Conservation (phyloP, 805 yeast species). For the Teunomyces gatunensis region DNA sequence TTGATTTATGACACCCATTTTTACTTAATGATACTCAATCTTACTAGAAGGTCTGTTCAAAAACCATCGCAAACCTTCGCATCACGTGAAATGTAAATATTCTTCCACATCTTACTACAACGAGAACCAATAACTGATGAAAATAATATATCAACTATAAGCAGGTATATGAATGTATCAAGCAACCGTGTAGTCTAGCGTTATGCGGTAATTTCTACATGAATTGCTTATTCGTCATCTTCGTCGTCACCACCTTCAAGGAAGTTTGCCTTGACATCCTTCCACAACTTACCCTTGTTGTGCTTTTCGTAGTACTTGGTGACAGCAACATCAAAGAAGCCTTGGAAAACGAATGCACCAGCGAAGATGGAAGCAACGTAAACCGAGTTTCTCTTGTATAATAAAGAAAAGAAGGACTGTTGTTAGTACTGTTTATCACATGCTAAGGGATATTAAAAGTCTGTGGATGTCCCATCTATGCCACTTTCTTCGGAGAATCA, state of each 20-base stretch:
- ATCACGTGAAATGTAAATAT: background rate
- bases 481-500: background rate
- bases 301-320: constrained; percentile 72
- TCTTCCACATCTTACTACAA: background rate
- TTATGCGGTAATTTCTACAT: constrained; percentile 2
- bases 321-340: constrained; percentile 63
- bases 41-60: background rate
- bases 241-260: constrained; percentile 57
- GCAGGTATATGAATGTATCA: background rate
- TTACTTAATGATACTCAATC: background rate
- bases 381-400: constrained; percentile 80
- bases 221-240: constrained; percentile 37
- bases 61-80: background rate
- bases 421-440: constrained; percentile 17
- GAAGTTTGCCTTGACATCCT: constrained; percentile 63
- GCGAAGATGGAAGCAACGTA: constrained; percentile 81
- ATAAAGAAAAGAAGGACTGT: constrained; percentile 18
- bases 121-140: background rate
- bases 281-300: constrained; percentile 86
- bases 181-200: background rate
- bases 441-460: background rate
- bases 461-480: background rate
- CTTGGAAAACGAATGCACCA: constrained; percentile 84
- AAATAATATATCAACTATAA: background rate
- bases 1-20: constrained; percentile 65